These are phyloP conservation scores for Diospyros kaki DNA, from an alignment of 148 eudicot species.

Conservation along the genomic window DNA sequence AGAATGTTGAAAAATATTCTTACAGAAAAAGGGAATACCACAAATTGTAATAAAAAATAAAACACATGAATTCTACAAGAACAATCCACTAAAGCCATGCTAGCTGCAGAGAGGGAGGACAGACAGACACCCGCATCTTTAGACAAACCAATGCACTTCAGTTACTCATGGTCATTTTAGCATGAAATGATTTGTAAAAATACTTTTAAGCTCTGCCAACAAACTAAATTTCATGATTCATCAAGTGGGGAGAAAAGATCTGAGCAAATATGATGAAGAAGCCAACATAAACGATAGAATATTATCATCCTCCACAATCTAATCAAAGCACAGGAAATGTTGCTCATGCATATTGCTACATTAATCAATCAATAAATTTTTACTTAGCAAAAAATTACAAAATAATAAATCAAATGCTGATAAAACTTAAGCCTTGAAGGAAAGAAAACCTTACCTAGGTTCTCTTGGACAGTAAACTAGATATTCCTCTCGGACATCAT, in stretches of 20 bases:
- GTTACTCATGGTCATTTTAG: not conserved
- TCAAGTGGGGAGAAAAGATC: not conserved
- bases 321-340: not conserved
- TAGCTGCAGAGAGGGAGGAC: too few relatives aligned
- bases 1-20: not conserved
- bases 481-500: slow-evolving; percentile 72
- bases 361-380: not conserved
- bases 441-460: slow-evolving; percentile 45
- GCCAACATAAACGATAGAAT: not conserved
- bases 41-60: not conserved
- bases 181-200: not conserved
- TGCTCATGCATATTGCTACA: not conserved
- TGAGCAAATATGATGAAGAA: not conserved
- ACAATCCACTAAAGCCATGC: not conserved
- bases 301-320: not conserved
- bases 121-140: too few relatives aligned
- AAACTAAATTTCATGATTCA: not conserved
- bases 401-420: not conserved
- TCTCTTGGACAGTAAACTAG: slow-evolving; percentile 52
- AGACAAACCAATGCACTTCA: too few relatives aligned
- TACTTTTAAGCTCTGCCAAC: not conserved
- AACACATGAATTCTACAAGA: not conserved
- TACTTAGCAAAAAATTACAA: not conserved
- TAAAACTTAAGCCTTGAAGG: not conserved
- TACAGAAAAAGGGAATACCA: not conserved